Evolutionary conservation across 2,329 filamentous ascomycete genomes (phyloP), one percentile per base, ranked within the genome.

Genomic region (Xylariales sp.): DNA sequence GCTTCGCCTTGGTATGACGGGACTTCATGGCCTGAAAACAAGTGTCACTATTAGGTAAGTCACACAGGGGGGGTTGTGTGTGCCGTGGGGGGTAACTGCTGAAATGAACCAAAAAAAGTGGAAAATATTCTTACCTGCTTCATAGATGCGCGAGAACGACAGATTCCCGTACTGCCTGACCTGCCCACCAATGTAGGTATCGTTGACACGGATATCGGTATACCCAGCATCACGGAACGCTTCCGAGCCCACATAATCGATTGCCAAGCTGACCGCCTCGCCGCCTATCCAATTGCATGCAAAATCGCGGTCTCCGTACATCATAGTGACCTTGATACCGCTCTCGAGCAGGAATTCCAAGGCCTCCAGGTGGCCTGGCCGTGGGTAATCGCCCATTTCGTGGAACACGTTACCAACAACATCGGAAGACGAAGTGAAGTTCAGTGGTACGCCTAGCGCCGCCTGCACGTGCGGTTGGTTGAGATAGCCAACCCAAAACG

Each of bases 91-190:
- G n/a, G n/a, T n/a, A n/a, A n/a, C n/a, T n/a, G n/a, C n/a, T n/a
- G n/a, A n/a, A n/a, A n/a, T n/a, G n/a, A n/a, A n/a, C n/a, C n/a
- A n/a, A n/a, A n/a, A n/a, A n/a, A n/a, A n/a, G n/a, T n/a, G n/a
- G n/a, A n/a, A n/a, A n/a, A n/a, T n/a, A n/a, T n/a, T n/a, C n/a
- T n/a, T n/a, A n/a, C 74, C 72, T 6, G 72, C 63, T 46, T 76
- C 64, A 48, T 73, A 76, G 20, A 77, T 64, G 0, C 74, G 63
- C 20, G 67, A 68, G 53, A 78, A 78, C 4, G 69, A 73, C 41
- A 77, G 68, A 41, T 85, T 85, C 7, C 79, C 81, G 46, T 73
- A 81, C 51, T 85, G 80, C 1, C 81, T 70, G 0, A 83, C 81
- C 37, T 73, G 71, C 12, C 82, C 83, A 18, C 70, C 79, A 56